Percentiles rank a stretch among this genome's conserved stretches.
Evolutionary conservation across 179 eudicot genomes (phyloP).

Genomic region (Spinacia oleracea): DNA sequence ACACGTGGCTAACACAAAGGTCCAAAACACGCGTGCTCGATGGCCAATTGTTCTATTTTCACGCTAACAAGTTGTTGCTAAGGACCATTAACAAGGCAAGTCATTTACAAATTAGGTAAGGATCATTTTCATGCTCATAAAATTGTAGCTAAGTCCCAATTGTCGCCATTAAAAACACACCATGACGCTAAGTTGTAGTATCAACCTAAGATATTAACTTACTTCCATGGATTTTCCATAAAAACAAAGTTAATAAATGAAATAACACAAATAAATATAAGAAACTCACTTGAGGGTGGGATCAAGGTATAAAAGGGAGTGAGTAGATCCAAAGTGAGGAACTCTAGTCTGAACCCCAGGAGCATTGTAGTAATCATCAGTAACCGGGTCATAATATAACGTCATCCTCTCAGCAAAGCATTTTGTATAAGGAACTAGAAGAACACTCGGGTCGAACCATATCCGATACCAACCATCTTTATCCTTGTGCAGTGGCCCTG

Average conservation of each 20-base stretch:
- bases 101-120: too few relatives aligned
- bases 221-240: background rate
- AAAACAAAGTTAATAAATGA: background rate
- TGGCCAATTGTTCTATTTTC: too few relatives aligned
- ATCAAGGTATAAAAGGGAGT: slow-evolving; percentile 63
- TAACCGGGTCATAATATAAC: slow-evolving; percentile 56
- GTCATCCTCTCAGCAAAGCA: slow-evolving; percentile 77
- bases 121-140: too few relatives aligned
- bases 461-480: slow-evolving; percentile 76
- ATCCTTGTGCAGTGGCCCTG: slow-evolving; percentile 41
- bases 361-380: slow-evolving; percentile 75
- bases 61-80: too few relatives aligned
- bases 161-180: too few relatives aligned
- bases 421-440: slow-evolving; percentile 64
- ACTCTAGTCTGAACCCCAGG: slow-evolving; percentile 87
- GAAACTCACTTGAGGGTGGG: slow-evolving; percentile 67
- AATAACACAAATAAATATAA: background rate
- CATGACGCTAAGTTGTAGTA: too few relatives aligned
- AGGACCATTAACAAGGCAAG: too few relatives aligned
- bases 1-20: too few relatives aligned
- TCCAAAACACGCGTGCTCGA: too few relatives aligned
- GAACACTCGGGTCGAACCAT: slow-evolving; percentile 77
- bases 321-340: slow-evolving; percentile 57
- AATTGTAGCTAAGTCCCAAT: too few relatives aligned
- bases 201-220: too few relatives aligned